A percentile compares a stretch with the other conserved stretches of the same genome.
Conservation (phyloP, 352 stramenopile genomes). For the Elongisporangium prolatum region DNA sequence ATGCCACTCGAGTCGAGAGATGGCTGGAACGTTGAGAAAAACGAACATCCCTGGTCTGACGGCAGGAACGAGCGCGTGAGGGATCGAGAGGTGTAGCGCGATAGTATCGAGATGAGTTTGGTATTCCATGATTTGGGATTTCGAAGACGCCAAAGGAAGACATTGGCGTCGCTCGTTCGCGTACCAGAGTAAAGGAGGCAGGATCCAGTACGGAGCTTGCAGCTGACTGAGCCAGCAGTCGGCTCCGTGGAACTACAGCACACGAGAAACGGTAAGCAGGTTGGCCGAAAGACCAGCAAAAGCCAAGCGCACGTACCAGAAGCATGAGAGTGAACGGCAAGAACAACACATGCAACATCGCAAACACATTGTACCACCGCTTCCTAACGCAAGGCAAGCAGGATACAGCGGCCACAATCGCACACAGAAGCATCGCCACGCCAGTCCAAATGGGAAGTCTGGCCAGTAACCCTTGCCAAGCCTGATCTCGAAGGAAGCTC, state of each 20-base stretch:
- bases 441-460: constrained; percentile 40
- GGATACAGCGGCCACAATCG: constrained; percentile 20
- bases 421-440: constrained; percentile 23
- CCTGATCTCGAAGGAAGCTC: constrained; percentile 12
- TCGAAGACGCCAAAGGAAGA: constrained; percentile 7
- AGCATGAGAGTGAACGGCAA: constrained; percentile 25
- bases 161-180: constrained; percentile 20
- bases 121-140: constrained; percentile 19
- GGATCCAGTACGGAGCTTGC: constrained; percentile 32
- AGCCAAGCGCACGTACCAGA: constrained; percentile 11
- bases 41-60: constrained; percentile 27
- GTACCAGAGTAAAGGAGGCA: constrained; percentile 21
- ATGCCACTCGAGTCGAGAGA: constrained; percentile 71
- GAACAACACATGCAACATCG: constrained; percentile 21
- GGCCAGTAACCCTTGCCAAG: constrained; percentile 5
- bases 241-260: constrained; percentile 30
- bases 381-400: constrained; percentile 12
- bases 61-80: constrained; percentile 1
- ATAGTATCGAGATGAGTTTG: constrained; percentile 10
- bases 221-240: constrained; percentile 23
- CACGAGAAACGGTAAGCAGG: not conserved
- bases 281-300: not conserved
- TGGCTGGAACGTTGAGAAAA: constrained; percentile 48
- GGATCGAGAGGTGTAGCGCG: constrained; percentile 28
- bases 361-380: constrained; percentile 23